These are phyloP conservation scores for Knufia fluminis DNA, from an alignment of 2,329 filamentous ascomycete genomes.

Conservation along the genomic window DNA sequence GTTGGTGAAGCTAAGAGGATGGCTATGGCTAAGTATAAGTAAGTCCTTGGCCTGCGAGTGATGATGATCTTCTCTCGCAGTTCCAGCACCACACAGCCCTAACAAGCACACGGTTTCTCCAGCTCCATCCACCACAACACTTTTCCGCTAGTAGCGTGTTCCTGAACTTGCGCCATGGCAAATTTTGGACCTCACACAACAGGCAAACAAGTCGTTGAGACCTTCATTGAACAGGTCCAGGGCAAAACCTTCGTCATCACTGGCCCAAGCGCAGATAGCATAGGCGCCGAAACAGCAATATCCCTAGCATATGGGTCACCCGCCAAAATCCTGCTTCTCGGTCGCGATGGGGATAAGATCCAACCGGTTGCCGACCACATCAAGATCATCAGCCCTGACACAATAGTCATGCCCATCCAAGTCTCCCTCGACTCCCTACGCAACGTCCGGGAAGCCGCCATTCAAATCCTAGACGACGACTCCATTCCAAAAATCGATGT, in stretches of 20 bases:
- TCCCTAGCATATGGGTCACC: slow-evolving; percentile 24
- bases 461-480: not conserved
- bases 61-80: no score
- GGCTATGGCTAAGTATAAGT: no score
- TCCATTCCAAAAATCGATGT: slow-evolving; percentile 29
- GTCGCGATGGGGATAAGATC: slow-evolving; percentile 20
- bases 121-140: not conserved
- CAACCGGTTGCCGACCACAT: slow-evolving; percentile 24
- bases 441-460: slow-evolving; percentile 22
- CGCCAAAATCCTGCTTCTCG: slow-evolving; percentile 24
- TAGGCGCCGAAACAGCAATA: slow-evolving; percentile 25
- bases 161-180: slow-evolving; percentile 14
- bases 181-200: slow-evolving; percentile 25
- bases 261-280: slow-evolving; percentile 21
- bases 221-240: slow-evolving; percentile 26
- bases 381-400: slow-evolving; percentile 7
- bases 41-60: no score
- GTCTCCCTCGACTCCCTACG: slow-evolving; percentile 15
- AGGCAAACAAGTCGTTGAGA: slow-evolving; percentile 25
- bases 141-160: not conserved
- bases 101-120: no score
- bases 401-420: slow-evolving; percentile 16
- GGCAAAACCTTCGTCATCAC: slow-evolving; percentile 27
- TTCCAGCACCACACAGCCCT: no score
- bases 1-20: no score